Evolutionary conservation across 2,329 filamentous ascomycete genomes (phyloP), one percentile per base, ranked within the genome.

Genomic region (Xylariomycetidae sp.): DNA sequence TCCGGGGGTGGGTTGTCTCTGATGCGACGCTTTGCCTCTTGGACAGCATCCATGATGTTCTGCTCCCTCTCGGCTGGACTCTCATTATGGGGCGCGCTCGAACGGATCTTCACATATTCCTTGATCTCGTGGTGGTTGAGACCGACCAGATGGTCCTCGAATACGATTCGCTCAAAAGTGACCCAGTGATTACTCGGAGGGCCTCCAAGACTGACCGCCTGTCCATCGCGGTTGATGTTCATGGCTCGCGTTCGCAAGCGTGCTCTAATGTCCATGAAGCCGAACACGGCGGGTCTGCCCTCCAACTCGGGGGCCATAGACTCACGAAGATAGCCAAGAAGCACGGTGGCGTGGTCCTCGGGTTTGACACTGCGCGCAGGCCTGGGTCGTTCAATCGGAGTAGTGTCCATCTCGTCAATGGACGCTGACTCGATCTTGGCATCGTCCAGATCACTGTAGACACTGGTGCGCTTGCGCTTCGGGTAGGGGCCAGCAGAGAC

Each of bases 241-340:
- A 76, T 70, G 23, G 79, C 70, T 6, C 74, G 67, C 2, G 75
- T 79, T 17, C 76, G 72, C 2, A 81, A 64, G 2, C 76, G 66
- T 34, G 79, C 75, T 13, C 74, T 61, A 9, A 74, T 61, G 39
- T 81, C 76, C 30, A 80, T 79, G 39, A 79, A 80, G 5, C 75
- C 76, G 30, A 76, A 69, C 1, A 80, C 72, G 0, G 67, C 66
- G 48, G 80, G 76, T 48, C 75, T 78, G 10, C 66, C 63, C 3
- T 57, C 56, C 6, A 61, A 55, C 10, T 68, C 56, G 0, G 68
- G 65, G 1, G 73, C 67, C 4, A 59, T 58, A 0, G 76, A 79
- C 30, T 78, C 72, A 31, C 75, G 65, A 76, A 76, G 81, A 33
- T 74, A 70, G 2, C 76, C 76, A 6, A 81, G 59, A 5, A 68